A percentile compares a stretch with the other conserved stretches of the same genome.
Evolutionary conservation across 2,329 filamentous ascomycete species (phyloP).

Genomic region (Penicillium digitatum): DNA sequence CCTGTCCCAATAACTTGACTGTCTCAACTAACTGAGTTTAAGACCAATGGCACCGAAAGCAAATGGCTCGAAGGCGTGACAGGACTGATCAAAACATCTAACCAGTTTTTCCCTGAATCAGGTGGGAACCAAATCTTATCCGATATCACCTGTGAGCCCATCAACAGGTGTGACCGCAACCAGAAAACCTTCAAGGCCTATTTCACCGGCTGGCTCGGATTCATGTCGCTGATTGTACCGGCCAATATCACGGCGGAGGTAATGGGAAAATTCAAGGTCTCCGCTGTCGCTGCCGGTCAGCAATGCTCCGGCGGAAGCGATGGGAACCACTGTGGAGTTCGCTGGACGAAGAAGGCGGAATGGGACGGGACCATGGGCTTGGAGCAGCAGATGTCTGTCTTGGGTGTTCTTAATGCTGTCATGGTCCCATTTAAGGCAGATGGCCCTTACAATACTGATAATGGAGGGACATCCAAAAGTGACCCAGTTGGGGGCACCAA

Average conservation of each 20-base stretch:
- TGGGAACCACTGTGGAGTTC: conserved; percentile 55
- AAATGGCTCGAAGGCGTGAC: conserved; percentile 55
- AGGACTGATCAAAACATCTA: conserved; percentile 48
- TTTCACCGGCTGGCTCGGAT: conserved; percentile 60
- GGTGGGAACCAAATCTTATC: conserved; percentile 51
- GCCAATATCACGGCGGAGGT: conserved; percentile 50
- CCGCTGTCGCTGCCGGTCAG: conserved; percentile 55
- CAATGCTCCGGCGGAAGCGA: conserved; percentile 56
- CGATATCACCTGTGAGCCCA: conserved; percentile 63
- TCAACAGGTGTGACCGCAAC: conserved; percentile 60
- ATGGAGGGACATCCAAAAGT: conserved; percentile 51
- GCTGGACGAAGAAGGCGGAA: conserved; percentile 49
- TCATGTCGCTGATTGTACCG: conserved; percentile 57
- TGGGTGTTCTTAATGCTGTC: conserved; percentile 60
- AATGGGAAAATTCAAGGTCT: conserved; percentile 53
- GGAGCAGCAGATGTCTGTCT: conserved; percentile 63
- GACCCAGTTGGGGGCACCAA: conserved; percentile 26
- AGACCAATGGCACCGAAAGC: conserved; percentile 46
- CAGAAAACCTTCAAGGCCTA: conserved; percentile 68
- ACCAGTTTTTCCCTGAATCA: conserved; percentile 48
- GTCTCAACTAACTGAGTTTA: conserved; percentile 26
- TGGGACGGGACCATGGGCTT: conserved; percentile 58
- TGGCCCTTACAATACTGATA: conserved; percentile 32
- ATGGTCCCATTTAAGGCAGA: conserved; percentile 51
- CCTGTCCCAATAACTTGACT: neutral